These are phyloP conservation scores for thale cress (Arabidopsis thaliana) DNA, from an alignment of 345 rosid species.

Conservation along the genomic window DNA sequence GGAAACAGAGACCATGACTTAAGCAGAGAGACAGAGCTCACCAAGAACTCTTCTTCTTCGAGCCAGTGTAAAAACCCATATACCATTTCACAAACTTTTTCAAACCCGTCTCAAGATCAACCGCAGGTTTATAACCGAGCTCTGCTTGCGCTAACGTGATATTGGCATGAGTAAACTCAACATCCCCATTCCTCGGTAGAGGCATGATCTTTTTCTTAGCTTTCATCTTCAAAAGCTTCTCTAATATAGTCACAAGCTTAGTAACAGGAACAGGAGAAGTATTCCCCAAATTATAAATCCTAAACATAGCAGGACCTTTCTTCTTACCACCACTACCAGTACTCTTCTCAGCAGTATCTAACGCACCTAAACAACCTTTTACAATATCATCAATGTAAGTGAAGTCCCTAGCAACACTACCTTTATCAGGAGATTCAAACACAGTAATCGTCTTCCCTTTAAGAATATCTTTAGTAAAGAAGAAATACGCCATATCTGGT, in stretches of 20 bases:
- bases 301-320: slow-evolving; percentile 59
- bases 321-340: slow-evolving; percentile 78
- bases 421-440: slow-evolving; percentile 57
- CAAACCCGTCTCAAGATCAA: slow-evolving; percentile 67
- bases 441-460: slow-evolving; percentile 57
- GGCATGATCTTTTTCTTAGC: slow-evolving; percentile 64
- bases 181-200: slow-evolving; percentile 76
- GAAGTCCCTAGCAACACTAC: slow-evolving; percentile 71
- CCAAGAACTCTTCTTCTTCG: slow-evolving; percentile 56
- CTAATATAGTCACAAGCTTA: slow-evolving; percentile 61
- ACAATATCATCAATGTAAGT: slow-evolving; percentile 78
- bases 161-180: slow-evolving; percentile 64
- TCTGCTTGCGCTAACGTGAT: slow-evolving; percentile 63
- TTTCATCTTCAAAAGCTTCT: slow-evolving; percentile 67
- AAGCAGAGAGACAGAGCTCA: slow-evolving; percentile 22
- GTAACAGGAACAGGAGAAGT: slow-evolving; percentile 64
- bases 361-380: slow-evolving; percentile 62
- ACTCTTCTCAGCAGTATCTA: slow-evolving; percentile 74
- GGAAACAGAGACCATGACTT: slow-evolving; percentile 3
- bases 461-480: slow-evolving; percentile 64
- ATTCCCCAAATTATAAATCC: slow-evolving; percentile 70
- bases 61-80: slow-evolving; percentile 52
- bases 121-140: slow-evolving; percentile 62
- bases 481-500: slow-evolving; percentile 81
- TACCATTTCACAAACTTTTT: slow-evolving; percentile 84